Evolutionary conservation across 495 filamentous ascomycete genomes (phyloP), one percentile per base, ranked within the genome.

Genomic region (Aspergillus nidulans): DNA sequence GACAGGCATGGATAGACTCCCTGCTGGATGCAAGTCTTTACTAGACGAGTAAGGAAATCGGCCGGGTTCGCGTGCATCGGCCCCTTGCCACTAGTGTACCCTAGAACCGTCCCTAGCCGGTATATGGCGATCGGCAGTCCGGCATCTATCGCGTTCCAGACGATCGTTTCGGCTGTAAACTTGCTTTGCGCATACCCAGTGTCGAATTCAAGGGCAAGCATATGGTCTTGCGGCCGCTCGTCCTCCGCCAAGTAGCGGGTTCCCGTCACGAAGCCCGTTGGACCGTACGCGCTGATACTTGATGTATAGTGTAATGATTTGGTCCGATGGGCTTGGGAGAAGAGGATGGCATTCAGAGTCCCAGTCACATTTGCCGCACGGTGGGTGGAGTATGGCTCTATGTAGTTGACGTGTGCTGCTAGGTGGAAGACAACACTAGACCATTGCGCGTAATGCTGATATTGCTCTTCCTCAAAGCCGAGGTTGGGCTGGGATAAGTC

Each of bases 371-470:
- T 63, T 3, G 53, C 36, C 3, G 39, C 28, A n/a, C 60, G 49
- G 21, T 63, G 60, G 7, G 34, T 36, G 0, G 60, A 57, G 18
- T 63, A 63, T 2, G 60, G 60, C 18, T 53, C 8, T 0, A 40
- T 51, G 20, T 59, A 63, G 38, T 57, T 57, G 38, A 52, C 53
- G 6, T 47, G 44, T 2, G 53, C 56, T 1, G n/a, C 60, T 6
- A 63, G 49, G 40, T 63, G 60, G 46, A 59, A 63, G 15, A 63
- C 34, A 1, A 57, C 60, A 25, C 60, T 63, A 4, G 53, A 18
- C 53, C 56, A 55, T 13, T 51, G 12, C 4, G 60, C 60, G 0
- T 50, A 25, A 2, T 53, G 16, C 6, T 49, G 24, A 28, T 36
- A 62, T 12, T 19, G n/a, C 4, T 56, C 39, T 13, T 43, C 16